A percentile compares a stretch with the other conserved stretches of the same genome.
phyloP scores from a whole-genome alignment of 2,329 filamentous ascomycete species.

The Arthrobotrys musiformis region DNA sequence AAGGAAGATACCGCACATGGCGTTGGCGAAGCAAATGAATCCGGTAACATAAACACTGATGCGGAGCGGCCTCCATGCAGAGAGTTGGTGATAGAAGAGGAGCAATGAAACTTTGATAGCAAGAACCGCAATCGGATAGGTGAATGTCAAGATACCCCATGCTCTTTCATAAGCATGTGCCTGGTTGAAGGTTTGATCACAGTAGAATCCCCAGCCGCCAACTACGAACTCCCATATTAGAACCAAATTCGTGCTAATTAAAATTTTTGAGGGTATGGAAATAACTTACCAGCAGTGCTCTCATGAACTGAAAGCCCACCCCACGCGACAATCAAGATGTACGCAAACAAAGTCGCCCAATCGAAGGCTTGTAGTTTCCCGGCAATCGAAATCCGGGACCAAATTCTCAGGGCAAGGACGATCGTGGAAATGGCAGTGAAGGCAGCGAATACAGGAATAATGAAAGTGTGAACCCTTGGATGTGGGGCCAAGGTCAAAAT shows the following conservation, averaged over 20 bases:
- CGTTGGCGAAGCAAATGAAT: constrained; percentile 50
- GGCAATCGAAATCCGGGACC: constrained; percentile 51
- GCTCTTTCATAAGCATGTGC: constrained; percentile 39
- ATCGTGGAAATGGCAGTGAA: constrained; percentile 44
- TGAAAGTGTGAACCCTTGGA: constrained; percentile 40
- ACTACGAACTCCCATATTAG: constrained; percentile 19
- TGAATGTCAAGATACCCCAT: constrained; percentile 51
- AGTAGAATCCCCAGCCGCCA: constrained; percentile 47
- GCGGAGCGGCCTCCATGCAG: constrained; percentile 46
- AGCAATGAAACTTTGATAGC: constrained; percentile 49
- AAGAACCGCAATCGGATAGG: constrained; percentile 40
- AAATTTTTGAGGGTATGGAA: neutral
- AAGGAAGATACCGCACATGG: constrained; percentile 52
- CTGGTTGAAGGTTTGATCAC: constrained; percentile 43
- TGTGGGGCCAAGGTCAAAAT: constrained; percentile 37
- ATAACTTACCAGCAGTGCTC: constrained; percentile 41
- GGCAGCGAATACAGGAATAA: constrained; percentile 42
- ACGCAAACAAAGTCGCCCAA: constrained; percentile 38
- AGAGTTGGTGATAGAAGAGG: constrained; percentile 51
- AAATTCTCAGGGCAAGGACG: constrained; percentile 37
- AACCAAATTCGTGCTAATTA: neutral
- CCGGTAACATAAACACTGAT: constrained; percentile 48
- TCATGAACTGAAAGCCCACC: constrained; percentile 40
- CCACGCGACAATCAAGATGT: constrained; percentile 37
- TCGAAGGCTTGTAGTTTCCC: constrained; percentile 50